Conservation (phyloP, 805 yeast genomes). For the Wickerhamiella sergipiensis region DNA sequence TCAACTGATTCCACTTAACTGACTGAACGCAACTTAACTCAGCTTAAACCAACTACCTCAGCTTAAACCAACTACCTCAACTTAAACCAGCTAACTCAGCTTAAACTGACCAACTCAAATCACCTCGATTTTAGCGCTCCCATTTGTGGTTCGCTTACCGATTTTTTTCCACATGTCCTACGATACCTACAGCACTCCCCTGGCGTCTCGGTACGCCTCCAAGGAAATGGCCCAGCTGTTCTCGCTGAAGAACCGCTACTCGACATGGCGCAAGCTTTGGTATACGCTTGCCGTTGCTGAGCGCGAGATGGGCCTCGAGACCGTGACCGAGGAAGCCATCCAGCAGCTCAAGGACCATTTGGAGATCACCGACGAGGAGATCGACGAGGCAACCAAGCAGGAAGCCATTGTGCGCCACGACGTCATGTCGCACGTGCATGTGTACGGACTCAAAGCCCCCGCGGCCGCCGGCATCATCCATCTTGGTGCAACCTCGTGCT, state of each 20-base stretch:
- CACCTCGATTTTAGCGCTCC: too few relatives aligned
- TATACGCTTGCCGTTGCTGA: slow-evolving; percentile 90
- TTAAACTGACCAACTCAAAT: too few relatives aligned
- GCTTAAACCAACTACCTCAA: too few relatives aligned
- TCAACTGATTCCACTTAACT: too few relatives aligned
- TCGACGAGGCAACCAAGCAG: slow-evolving; percentile 74
- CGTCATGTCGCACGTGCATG: slow-evolving; percentile 98
- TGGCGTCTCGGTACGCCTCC: slow-evolving; percentile 93
- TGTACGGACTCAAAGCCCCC: slow-evolving; percentile 84
- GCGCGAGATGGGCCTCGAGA: slow-evolving; percentile 71
- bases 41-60: too few relatives aligned
- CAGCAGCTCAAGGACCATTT: slow-evolving; percentile 70
- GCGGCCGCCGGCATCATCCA: slow-evolving; percentile 97
- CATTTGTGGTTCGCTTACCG: neutral
- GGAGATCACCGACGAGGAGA: slow-evolving; percentile 82
- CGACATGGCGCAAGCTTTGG: slow-evolving; percentile 99
- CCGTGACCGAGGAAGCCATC: slow-evolving; percentile 83
- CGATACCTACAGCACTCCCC: slow-evolving; percentile 83
- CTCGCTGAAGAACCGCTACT: slow-evolving; percentile 84
- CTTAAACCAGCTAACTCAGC: too few relatives aligned
- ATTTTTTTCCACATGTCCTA: slow-evolving; percentile 17
- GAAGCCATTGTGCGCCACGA: slow-evolving; percentile 98
- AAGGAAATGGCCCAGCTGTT: slow-evolving; percentile 92
- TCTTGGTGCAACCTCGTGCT: slow-evolving; percentile 96
- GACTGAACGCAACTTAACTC: too few relatives aligned